Percentiles rank a stretch among this genome's conserved stretches.
Evolutionary conservation across 495 filamentous ascomycete species (phyloP).

Genomic region (Neurospora sublineolata): DNA sequence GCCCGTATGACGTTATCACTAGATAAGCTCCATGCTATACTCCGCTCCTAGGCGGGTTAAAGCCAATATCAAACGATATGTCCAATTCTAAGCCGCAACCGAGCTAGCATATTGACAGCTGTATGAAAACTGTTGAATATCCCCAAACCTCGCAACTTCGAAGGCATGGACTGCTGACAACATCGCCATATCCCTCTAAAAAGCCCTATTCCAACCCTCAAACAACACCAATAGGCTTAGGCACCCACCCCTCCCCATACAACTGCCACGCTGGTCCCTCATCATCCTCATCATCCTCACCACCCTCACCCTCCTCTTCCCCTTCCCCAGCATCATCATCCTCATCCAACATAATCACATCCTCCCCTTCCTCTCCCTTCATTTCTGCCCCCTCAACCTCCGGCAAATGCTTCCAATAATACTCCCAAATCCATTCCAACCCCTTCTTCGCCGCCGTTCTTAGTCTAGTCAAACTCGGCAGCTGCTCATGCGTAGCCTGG

Average conservation of each 20-base stretch:
- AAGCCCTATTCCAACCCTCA: constrained; percentile 3
- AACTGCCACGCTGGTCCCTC: constrained; percentile 35
- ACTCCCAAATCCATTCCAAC: constrained; percentile 76
- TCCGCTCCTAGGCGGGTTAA: background rate
- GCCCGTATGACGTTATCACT: background rate
- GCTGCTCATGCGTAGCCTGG: constrained; percentile 76
- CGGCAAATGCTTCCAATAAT: constrained; percentile 61
- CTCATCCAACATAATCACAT: constrained; percentile 4
- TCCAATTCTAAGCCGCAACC: background rate
- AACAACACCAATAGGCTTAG: constrained; percentile 51
- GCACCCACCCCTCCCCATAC: constrained; percentile 45
- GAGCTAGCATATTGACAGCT: background rate
- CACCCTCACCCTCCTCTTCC: constrained; percentile 4
- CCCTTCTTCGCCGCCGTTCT: constrained; percentile 52
- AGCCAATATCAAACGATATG: background rate
- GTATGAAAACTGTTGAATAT: background rate
- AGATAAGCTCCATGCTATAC: background rate
- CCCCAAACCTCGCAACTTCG: background rate
- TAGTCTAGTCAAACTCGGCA: constrained; percentile 63
- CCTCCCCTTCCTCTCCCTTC: background rate
- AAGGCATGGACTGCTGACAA: background rate
- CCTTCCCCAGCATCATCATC: constrained; percentile 1
- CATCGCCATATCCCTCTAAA: background rate
- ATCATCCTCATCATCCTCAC: background rate
- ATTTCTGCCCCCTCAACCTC: constrained; percentile 6